Conservation (phyloP, 371 early-diverging fungal genomes). For the Blastocladiella emersonii region DNA sequence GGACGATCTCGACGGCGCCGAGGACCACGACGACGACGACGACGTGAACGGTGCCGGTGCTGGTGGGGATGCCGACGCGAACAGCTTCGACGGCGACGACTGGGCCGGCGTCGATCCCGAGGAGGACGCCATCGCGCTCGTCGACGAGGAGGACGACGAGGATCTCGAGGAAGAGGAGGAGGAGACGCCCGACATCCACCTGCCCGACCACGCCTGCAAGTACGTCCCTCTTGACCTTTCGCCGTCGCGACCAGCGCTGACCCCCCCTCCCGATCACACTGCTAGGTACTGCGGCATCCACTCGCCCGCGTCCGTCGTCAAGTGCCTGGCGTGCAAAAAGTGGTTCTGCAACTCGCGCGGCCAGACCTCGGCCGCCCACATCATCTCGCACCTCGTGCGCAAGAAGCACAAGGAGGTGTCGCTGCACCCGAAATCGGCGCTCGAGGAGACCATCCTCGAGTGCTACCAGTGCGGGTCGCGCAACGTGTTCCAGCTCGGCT, state of each 20-base stretch:
- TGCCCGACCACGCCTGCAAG: conserved; percentile 78
- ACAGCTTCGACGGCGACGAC: background rate
- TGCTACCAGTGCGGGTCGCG: conserved; percentile 94
- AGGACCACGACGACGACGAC: conserved; percentile 10
- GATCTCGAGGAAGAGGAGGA: conserved; percentile 9
- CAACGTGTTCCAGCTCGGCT: conserved; percentile 92
- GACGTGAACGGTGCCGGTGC: background rate
- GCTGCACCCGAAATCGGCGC: conserved; percentile 76
- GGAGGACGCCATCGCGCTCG: background rate
- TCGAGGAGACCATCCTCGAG: conserved; percentile 87
- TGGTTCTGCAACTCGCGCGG: conserved; percentile 97
- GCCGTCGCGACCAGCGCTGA: too few relatives aligned
- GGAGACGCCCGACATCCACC: conserved; percentile 23
- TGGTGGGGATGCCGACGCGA: background rate
- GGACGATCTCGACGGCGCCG: conserved; percentile 6
- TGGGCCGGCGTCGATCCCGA: conserved; percentile 2
- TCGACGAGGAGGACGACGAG: conserved; percentile 9
- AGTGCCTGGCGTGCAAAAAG: conserved; percentile 82
- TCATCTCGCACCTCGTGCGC: conserved; percentile 86
- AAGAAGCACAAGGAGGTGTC: conserved; percentile 89
- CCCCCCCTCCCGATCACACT: background rate
- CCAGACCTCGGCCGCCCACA: conserved; percentile 86
- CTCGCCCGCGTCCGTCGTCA: conserved; percentile 72
- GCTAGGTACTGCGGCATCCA: conserved; percentile 83
- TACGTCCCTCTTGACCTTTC: conserved; percentile 16